Evolutionary conservation across 2,329 filamentous ascomycete genomes (phyloP).

Genomic region (Nemania serpens): DNA sequence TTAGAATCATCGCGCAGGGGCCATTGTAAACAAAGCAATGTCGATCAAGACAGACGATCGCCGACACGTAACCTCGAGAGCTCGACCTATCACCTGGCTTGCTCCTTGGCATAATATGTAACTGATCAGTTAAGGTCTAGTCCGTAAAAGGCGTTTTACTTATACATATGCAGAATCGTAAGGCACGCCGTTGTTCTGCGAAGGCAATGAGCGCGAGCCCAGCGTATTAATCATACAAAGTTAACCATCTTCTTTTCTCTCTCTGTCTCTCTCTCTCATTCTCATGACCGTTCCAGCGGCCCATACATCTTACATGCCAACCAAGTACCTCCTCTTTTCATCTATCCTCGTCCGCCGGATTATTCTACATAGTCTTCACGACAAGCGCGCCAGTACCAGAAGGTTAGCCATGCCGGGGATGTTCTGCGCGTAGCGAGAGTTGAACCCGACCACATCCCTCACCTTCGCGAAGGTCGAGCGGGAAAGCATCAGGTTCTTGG

Average conservation of each 20-base stretch:
- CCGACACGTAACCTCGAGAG: no score
- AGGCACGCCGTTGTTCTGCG: neutral
- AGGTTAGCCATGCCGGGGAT: constrained; percentile 47
- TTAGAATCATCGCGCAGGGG: no score
- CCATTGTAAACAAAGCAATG: no score
- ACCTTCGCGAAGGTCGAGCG: constrained; percentile 45
- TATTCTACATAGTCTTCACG: neutral
- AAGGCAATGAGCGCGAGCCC: neutral
- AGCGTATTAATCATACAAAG: neutral
- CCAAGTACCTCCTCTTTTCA: neutral
- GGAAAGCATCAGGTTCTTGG: constrained; percentile 47
- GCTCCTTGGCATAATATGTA: no score
- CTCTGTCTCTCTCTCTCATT: no score
- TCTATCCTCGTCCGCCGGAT: neutral
- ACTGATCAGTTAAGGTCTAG: no score
- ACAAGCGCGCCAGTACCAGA: constrained; percentile 27
- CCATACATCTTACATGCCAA: neutral
- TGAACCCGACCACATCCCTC: constrained; percentile 53
- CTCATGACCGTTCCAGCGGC: neutral
- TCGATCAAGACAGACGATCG: no score
- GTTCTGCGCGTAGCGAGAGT: constrained; percentile 53
- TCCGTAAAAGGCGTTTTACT: no score
- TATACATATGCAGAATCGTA: neutral
- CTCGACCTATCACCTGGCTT: no score
- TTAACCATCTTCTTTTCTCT: neutral